These are phyloP conservation scores for Penicillium brevicompactum DNA, from an alignment of 2,329 filamentous ascomycete species.

Conservation along the genomic window DNA sequence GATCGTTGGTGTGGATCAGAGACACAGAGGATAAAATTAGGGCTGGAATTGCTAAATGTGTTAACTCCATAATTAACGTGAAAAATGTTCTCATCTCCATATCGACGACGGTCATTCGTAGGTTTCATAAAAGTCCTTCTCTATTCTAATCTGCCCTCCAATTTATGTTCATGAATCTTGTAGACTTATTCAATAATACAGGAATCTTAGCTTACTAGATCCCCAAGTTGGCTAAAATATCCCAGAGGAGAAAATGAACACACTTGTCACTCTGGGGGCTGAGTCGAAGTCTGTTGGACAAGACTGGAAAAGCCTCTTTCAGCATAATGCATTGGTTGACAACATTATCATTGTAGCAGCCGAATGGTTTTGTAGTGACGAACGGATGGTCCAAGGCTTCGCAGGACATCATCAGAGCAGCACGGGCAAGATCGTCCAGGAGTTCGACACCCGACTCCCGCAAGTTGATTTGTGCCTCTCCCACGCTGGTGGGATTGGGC, in stretches of 20 bases:
- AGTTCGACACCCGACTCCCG: background rate
- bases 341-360: background rate
- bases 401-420: background rate
- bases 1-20: too few relatives aligned
- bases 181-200: background rate
- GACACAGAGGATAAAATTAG: too few relatives aligned
- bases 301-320: background rate
- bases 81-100: too few relatives aligned
- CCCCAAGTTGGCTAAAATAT: background rate
- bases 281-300: background rate
- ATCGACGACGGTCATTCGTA: too few relatives aligned
- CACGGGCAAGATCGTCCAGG: background rate
- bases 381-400: background rate
- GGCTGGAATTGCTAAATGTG: too few relatives aligned
- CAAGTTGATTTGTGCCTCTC: background rate
- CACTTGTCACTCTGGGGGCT: background rate
- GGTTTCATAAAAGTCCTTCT: too few relatives aligned
- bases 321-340: background rate
- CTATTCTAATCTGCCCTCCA: too few relatives aligned
- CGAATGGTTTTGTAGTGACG: background rate
- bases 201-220: background rate
- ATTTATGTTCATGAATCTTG: background rate
- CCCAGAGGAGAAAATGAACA: background rate
- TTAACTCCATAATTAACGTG: too few relatives aligned
- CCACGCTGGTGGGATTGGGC: background rate